Evolutionary conservation across 768 basidiomycete genomes (phyloP), one percentile per base, ranked within the genome.

Genomic region (Boletus tylopilopsis): DNA sequence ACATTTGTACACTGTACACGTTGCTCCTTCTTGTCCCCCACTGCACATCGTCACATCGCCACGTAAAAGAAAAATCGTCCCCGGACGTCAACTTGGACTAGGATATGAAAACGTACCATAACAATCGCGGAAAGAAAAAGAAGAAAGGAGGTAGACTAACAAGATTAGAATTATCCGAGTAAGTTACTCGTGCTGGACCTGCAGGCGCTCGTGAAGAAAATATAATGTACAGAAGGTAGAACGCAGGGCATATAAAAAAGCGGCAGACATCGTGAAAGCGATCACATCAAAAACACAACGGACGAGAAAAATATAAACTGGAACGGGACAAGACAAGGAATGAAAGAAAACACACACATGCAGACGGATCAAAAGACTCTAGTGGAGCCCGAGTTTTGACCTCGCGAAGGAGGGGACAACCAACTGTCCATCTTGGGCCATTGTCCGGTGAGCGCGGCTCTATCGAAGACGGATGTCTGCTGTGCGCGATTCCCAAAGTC

Each of bases 341-440:
- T 10, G 38, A 45, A 21, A 33, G 7, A 25, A 36, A 16, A 50
- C 27, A 11, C 6, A 33, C 33, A n/a, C 33, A 15, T 11, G 49
- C 37, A 34, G 30, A 34, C 8, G 2, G n/a, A 12, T 67, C 58
- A 69, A 54, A 68, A 58, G 37, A 68, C 58, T 47, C 64, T 49
- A 25, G 68, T 39, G 11, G 66, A 68, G 24, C 66, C 61, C 30
- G 68, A 64, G 47, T 38, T 69, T 45, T 68, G 63, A 4, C 66
- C 64, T 30, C 68, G 53, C 15, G 66, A 44, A 33, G 64, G 55
- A 19, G 64, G 58, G 18, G 65, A 54, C 49, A 66, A 30, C 66
- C 66, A 68, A 37, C 48, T 68, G 58, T 68, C 66, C 68, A 69
- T 64, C 60, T 67, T 69, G 44, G 66, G 68, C 66, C 66, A 66